phyloP scores from a whole-genome alignment of 768 basidiomycete species.

The Collybia mongolica region DNA sequence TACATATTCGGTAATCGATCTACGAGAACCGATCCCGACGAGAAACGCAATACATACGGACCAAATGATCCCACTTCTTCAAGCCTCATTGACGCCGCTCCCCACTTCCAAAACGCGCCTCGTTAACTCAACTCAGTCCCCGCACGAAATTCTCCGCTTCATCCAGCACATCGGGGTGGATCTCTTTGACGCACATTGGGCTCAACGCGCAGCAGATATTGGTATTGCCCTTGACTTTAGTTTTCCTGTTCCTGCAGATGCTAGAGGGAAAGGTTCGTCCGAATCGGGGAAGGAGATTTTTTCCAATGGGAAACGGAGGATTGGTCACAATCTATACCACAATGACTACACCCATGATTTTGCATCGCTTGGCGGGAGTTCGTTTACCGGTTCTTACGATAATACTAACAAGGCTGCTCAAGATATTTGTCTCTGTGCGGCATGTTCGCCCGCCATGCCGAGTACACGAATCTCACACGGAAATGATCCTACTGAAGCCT shows the following conservation, averaged over 20 bases:
- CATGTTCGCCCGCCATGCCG: constrained; percentile 51
- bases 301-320: constrained; percentile 29
- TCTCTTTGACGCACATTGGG: constrained; percentile 75
- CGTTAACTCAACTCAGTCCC: constrained; percentile 52
- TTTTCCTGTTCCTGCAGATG: constrained; percentile 50
- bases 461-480: constrained; percentile 43
- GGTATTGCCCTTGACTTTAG: constrained; percentile 80
- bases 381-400: constrained; percentile 5
- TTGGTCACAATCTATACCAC: constrained; percentile 78
- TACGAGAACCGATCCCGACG: not conserved
- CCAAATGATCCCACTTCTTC: constrained; percentile 37
- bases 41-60: constrained; percentile 1
- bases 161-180: constrained; percentile 69
- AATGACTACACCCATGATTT: constrained; percentile 60
- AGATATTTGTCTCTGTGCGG: constrained; percentile 47
- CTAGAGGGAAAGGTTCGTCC: not conserved
- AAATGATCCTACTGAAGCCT: constrained; percentile 29
- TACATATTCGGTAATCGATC: too few relatives aligned
- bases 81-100: constrained; percentile 57
- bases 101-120: constrained; percentile 61
- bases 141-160: constrained; percentile 74
- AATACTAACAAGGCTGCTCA: not conserved
- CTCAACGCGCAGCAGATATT: constrained; percentile 58
- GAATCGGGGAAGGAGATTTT: not conserved
- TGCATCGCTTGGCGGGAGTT: constrained; percentile 42